Evolutionary conservation across 108 stramenopile species (phyloP), one percentile per base, ranked within the genome.

Genomic region (Pseudonitzschia delicatissima): DNA sequence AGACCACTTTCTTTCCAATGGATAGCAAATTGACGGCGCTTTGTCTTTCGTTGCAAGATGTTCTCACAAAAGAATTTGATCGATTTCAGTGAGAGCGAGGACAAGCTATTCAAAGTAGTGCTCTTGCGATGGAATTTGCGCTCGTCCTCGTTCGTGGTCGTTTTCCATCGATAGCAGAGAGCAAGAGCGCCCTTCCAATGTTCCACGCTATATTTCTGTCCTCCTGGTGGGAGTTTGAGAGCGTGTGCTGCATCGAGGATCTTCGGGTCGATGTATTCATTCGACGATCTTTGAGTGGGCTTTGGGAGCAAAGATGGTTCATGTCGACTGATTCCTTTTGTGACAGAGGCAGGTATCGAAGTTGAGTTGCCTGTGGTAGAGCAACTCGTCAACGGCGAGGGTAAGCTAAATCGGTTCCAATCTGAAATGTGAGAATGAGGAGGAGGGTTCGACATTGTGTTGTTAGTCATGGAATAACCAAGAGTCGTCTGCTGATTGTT

Each of bases 1-100:
- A 48, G 47, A 21, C 55, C 55, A 33, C 55, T 57, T 7, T 57
- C 33, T 18, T 57, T 57, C 55, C 55, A 57, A 28, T 57, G 55
- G 33, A 57, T 57, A 9, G 55, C 29, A 57, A 57, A 57, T 34
- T 57, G 55, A 9, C 55, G 55, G 6, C 55, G 29, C 27, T 57
- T 57, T 26, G 33, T 18, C 31, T 31, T 31, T 12, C 55, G 2
- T n/a, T 34, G n/a, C 29, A 57, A 18, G 1, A 57, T 18, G 15
- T 57, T 57, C 5, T 57, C 55, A 8, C 55, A 57, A 27, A 57
- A 57, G 11, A n/a, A 27, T 33, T 57, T 57, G 28, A 57, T 28
- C 29, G 55, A 57, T 12, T 57, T 57, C 32, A 57, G 18, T 25
- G 27, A 29, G 26, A 6, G 27, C 17, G 29, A 57, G 25, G 55